These are phyloP conservation scores for Pythium myriotylum DNA, from an alignment of 352 stramenopile species.

Conservation along the genomic window DNA sequence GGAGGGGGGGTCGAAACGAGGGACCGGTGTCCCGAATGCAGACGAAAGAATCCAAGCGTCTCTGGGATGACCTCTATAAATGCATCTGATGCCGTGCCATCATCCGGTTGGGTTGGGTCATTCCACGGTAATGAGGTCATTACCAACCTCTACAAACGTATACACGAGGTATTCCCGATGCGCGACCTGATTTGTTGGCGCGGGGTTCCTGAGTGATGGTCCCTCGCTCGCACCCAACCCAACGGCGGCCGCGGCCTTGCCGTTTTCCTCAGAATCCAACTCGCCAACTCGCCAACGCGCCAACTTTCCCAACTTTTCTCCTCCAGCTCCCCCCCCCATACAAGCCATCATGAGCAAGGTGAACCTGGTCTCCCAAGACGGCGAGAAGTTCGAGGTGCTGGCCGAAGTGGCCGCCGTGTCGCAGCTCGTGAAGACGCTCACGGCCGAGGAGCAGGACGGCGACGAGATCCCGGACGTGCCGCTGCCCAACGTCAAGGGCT, in stretches of 20 bases:
- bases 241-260: no score
- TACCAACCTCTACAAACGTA: neutral
- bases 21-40: neutral
- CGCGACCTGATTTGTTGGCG: neutral
- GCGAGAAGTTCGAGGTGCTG: slow-evolving; percentile 54
- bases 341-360: slow-evolving; percentile 36
- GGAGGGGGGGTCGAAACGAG: neutral
- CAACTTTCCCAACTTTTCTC: neutral
- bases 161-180: neutral
- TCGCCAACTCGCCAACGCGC: slow-evolving; percentile 2
- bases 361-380: slow-evolving; percentile 57
- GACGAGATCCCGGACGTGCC: slow-evolving; percentile 50
- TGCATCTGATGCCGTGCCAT: no score
- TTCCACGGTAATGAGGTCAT: neutral
- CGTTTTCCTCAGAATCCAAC: slow-evolving; percentile 15
- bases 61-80: no score
- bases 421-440: slow-evolving; percentile 57
- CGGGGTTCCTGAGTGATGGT: slow-evolving; percentile 2
- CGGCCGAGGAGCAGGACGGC: slow-evolving; percentile 39
- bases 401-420: slow-evolving; percentile 42
- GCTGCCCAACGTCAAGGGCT: slow-evolving; percentile 59
- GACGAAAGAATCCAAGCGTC: neutral
- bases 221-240: neutral
- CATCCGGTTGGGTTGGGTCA: no score
- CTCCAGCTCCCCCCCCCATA: no score